Base-by-base conservation (phyloP, 2,329 filamentous ascomycete genomes). In the Fusarium scirpi region DNA sequence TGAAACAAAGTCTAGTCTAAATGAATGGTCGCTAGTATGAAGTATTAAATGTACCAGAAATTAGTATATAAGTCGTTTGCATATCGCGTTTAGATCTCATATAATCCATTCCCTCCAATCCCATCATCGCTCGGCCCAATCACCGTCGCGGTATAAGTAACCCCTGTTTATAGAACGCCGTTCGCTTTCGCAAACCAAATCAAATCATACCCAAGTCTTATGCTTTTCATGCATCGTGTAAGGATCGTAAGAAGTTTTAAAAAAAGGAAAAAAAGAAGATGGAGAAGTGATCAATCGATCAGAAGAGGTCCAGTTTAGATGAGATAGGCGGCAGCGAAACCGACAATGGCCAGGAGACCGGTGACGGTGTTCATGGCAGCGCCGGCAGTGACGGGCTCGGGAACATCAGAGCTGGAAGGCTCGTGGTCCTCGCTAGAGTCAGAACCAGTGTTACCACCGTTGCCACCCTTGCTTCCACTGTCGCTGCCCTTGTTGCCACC, bases 301-400 rank as follows among this genome's bases (percentile, higher is more conserved):
- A 20, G 10, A 30, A 22, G 24, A 22, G 51, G 29, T 29, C 45
- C 49, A 41, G 24, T 51, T 80, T 81, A 86, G 56, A 86, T 62
- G 61, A 85, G 75, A 70, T 79, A 82, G 57, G 76, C 82, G 48
- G 78, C 82, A 12, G 80, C 69, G 32, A 83, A 61, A 24, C 82
- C 84, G 25, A 80, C 73, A 15, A 78, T 74, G 9, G 79, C 83
- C 25, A 82, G 75, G 13, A 80, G 74, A 24, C 78, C 78, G 30
- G 78, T 79, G 43, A 75, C 78, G 8, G 69, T 69, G 71, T 80
- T 81, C 61, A 69, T 64, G 13, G 77, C 76, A 47, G 67, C 79
- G 22, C 70, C 71, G 49, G 78, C 73, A 43, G 75, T 77, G 45
- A 76, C 49, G 41, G 73, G 67, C 43, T 58, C 55, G 34, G 67